These are phyloP conservation scores for Sergeia podlipaevii DNA, from an alignment of 208 protist species.

Conservation along the genomic window DNA sequence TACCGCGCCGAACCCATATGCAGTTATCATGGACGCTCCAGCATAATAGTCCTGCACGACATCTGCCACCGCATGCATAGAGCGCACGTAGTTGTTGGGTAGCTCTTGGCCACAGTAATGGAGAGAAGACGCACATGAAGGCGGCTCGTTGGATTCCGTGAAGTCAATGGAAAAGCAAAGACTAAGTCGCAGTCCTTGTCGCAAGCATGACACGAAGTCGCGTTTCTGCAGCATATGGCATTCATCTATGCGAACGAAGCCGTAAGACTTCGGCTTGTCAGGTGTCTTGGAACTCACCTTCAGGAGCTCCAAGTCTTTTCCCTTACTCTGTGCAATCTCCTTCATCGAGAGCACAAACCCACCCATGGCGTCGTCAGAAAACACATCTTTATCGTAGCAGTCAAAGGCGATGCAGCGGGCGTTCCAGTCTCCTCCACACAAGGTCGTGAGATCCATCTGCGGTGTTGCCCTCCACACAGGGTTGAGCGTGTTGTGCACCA, in stretches of 20 bases:
- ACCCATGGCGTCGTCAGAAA: too few species aligned
- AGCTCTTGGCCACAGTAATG: conserved; percentile 34
- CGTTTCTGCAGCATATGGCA: not conserved
- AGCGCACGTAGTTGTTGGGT: conserved; percentile 40
- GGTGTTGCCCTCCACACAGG: conserved; percentile 29
- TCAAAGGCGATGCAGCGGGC: conserved; percentile 17
- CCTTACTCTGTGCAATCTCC: too few species aligned
- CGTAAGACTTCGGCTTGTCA: conserved; percentile 10
- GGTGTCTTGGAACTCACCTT: not conserved
- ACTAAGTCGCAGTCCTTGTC: conserved; percentile 32
- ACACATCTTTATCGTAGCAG: conserved; percentile 24
- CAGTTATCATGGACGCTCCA: too few species aligned
- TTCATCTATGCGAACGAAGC: conserved; percentile 2
- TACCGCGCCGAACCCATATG: conserved; percentile 24
- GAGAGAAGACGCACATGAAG: conserved; percentile 41
- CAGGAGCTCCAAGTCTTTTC: not conserved
- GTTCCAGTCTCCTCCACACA: conserved; percentile 22
- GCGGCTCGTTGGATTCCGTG: conserved; percentile 38
- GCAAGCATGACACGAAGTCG: conserved; percentile 50
- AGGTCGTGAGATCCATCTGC: conserved; percentile 17
- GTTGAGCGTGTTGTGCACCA: conserved; percentile 26
- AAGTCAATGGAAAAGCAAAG: conserved; percentile 49
- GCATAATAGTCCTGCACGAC: conserved; percentile 20
- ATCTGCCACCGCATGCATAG: conserved; percentile 12
- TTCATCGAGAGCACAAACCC: conserved; percentile 16